Evolutionary conservation across 2,329 filamentous ascomycete genomes (phyloP).

Genomic region (Trichoderma sp.): DNA sequence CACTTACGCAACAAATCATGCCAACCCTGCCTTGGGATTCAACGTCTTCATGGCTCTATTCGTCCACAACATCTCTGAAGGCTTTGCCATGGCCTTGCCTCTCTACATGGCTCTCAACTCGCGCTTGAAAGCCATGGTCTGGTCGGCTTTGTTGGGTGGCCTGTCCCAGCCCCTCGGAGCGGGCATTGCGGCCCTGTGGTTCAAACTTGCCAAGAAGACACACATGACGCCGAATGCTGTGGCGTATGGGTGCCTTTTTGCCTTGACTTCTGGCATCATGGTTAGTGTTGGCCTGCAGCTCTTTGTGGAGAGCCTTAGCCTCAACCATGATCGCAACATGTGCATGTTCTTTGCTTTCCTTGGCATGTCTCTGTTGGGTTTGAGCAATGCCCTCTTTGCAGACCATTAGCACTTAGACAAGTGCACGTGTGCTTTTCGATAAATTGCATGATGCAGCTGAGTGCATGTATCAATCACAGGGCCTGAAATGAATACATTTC

Average conservation of each 20-base stretch:
- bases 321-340: conserved; percentile 77
- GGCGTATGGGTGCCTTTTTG: conserved; percentile 82
- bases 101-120: conserved; percentile 88
- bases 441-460: neutral
- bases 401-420: conserved; percentile 37
- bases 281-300: conserved; percentile 87
- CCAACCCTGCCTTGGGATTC: conserved; percentile 83
- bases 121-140: conserved; percentile 78
- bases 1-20: conserved; percentile 96
- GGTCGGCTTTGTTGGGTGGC: conserved; percentile 81
- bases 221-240: conserved; percentile 54
- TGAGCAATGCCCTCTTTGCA: conserved; percentile 83
- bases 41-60: conserved; percentile 94
- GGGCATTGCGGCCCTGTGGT: conserved; percentile 81
- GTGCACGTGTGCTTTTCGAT: neutral
- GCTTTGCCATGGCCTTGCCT: conserved; percentile 89
- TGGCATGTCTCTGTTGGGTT: conserved; percentile 83
- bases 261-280: conserved; percentile 91
- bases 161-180: conserved; percentile 86
- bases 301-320: conserved; percentile 79
- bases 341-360: conserved; percentile 80
- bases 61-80: conserved; percentile 97
- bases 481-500: neutral
- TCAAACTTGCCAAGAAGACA: conserved; percentile 64
- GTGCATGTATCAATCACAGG: neutral